Conservation (phyloP, 1,139 yeast species). For the Pichia sp. region DNA sequence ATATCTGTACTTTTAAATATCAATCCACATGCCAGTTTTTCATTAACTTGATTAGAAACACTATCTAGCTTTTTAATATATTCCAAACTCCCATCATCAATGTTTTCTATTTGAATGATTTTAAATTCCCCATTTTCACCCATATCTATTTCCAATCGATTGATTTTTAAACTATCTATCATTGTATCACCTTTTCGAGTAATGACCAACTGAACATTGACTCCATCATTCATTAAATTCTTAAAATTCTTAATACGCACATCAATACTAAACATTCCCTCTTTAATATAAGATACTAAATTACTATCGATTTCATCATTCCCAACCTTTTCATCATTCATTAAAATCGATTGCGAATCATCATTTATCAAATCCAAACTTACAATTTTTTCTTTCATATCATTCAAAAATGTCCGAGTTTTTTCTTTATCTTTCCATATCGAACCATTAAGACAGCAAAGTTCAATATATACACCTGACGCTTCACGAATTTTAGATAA, state of each 20-base stretch:
- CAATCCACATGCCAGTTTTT: not conserved
- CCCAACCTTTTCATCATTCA: constrained; percentile 4
- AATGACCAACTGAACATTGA: constrained; percentile 30
- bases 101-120: not conserved
- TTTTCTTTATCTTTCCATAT: not conserved
- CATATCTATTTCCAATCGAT: constrained; percentile 24
- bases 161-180: constrained; percentile 21
- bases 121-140: constrained; percentile 13
- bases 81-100: not conserved
- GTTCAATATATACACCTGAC: constrained; percentile 7
- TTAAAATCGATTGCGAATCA: not conserved
- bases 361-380: constrained; percentile 9
- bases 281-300: constrained; percentile 19
- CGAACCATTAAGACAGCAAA: constrained; percentile 3
- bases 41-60: not conserved
- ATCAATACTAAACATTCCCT: constrained; percentile 24
- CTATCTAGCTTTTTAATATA: not conserved
- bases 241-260: constrained; percentile 17
- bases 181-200: constrained; percentile 25
- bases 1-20: constrained; percentile 9
- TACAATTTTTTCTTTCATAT: constrained; percentile 5
- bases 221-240: constrained; percentile 21
- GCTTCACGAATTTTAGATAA: constrained; percentile 30
- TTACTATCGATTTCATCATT: not conserved
- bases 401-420: not conserved